These are phyloP conservation scores for Diphasiastrum complanatum DNA, from an alignment of 83 land plant genomes.

Conservation along the genomic window DNA sequence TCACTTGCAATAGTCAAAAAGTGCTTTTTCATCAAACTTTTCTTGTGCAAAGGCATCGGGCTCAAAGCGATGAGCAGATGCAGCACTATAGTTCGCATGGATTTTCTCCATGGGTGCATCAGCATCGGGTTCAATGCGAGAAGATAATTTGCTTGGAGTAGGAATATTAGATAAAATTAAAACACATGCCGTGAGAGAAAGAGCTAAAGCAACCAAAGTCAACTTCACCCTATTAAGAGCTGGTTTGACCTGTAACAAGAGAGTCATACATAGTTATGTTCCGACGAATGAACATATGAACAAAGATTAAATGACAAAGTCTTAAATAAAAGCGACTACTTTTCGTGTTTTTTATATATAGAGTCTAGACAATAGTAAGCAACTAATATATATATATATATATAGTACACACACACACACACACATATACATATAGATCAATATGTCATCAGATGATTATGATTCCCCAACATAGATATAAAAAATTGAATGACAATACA, in stretches of 20 bases:
- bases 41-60: conserved; percentile 84
- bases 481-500: too few relatives aligned
- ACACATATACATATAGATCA: too few relatives aligned
- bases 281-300: too few relatives aligned
- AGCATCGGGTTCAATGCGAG: not conserved
- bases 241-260: conserved; percentile 67
- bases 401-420: too few relatives aligned
- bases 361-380: too few relatives aligned
- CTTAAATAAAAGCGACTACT: too few relatives aligned
- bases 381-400: too few relatives aligned
- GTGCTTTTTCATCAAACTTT: conserved; percentile 27
- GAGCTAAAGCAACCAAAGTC: conserved; percentile 61
- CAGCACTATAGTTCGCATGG: conserved; percentile 57
- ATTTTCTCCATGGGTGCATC: conserved; percentile 18
- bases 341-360: too few relatives aligned
- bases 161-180: conserved; percentile 42
- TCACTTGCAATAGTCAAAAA: conserved; percentile 24
- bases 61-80: conserved; percentile 79
- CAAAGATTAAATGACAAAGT: too few relatives aligned
- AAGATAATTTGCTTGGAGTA: conserved; percentile 17
- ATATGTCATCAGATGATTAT: too few relatives aligned
- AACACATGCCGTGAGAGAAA: conserved; percentile 42
- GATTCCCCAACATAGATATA: too few relatives aligned
- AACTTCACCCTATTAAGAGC: conserved; percentile 72
- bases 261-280: not conserved